A percentile compares a stretch with the other conserved stretches of the same genome.
phyloP scores from a whole-genome alignment of 2,329 filamentous ascomycete species.

The Pseudogymnoascus sp. region DNA sequence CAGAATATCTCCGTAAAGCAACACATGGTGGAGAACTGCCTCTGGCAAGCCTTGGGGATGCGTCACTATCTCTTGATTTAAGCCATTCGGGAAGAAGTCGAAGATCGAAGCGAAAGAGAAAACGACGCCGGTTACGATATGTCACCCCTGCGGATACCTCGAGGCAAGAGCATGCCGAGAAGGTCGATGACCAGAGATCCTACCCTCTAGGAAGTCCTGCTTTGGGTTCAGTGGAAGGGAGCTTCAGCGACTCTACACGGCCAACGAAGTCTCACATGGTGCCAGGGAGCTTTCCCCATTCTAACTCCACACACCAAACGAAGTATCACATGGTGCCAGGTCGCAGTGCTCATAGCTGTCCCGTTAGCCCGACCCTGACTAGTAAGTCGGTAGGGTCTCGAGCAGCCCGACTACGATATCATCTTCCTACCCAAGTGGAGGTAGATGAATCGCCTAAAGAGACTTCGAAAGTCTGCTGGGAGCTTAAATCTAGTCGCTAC shows the following conservation, averaged over 20 bases:
- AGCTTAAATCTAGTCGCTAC: constrained; percentile 10
- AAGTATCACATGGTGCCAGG: neutral
- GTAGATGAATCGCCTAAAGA: constrained; percentile 13
- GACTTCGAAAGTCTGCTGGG: constrained; percentile 9
- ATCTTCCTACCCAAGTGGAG: constrained; percentile 12
- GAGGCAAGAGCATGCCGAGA: neutral
- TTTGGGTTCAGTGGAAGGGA: neutral
- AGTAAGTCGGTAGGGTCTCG: neutral
- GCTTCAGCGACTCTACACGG: neutral
- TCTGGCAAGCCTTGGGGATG: neutral
- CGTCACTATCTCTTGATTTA: neutral
- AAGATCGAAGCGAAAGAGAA: neutral
- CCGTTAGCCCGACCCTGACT: neutral
- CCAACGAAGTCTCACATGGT: neutral
- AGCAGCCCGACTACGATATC: constrained; percentile 3
- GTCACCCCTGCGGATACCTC: neutral
- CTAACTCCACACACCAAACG: neutral
- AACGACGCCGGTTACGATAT: neutral
- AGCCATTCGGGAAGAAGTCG: neutral
- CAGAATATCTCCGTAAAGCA: constrained; percentile 21
- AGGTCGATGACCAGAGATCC: neutral
- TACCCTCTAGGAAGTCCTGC: neutral
- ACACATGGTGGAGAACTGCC: constrained; percentile 17
- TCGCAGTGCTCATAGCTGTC: neutral
- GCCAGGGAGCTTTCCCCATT: too few species aligned